Conservation (phyloP, 257 asterid species). For the Scutellaria galericulata region DNA sequence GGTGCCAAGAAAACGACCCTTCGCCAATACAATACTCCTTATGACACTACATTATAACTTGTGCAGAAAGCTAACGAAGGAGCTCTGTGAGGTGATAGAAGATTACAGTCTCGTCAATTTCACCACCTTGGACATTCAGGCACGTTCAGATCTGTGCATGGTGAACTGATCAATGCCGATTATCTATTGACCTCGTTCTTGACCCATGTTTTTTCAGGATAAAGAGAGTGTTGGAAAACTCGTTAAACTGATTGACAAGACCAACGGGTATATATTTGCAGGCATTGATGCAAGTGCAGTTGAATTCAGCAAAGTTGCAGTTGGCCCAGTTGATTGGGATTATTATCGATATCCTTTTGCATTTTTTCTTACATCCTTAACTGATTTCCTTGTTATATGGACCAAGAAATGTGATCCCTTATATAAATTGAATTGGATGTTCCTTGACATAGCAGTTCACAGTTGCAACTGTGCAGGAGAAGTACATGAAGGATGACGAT, state of each 20-base stretch:
- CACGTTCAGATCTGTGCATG: constrained; percentile 34
- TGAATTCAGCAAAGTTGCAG: constrained; percentile 94
- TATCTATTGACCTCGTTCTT: constrained; percentile 23
- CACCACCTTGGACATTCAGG: constrained; percentile 94
- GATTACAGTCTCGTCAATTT: constrained; percentile 77
- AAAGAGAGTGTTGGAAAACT: constrained; percentile 94
- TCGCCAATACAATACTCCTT: constrained; percentile 1
- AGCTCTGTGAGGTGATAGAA: constrained; percentile 91
- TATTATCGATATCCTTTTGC: constrained; percentile 91
- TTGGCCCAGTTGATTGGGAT: constrained; percentile 88
- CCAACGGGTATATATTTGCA: constrained; percentile 88
- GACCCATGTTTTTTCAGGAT: constrained; percentile 58
- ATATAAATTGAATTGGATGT: constrained; percentile 28
- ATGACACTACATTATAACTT: not conserved
- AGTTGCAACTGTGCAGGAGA: constrained; percentile 99
- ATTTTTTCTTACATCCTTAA: not conserved
- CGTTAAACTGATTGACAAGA: constrained; percentile 89
- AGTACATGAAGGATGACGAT: constrained; percentile 86
- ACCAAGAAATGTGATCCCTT: not conserved
- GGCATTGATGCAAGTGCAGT: constrained; percentile 86
- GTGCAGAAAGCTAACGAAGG: constrained; percentile 90
- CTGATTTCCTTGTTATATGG: not conserved
- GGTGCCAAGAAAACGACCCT: not conserved
- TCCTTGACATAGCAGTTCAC: constrained; percentile 69
- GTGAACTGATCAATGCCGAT: constrained; percentile 27